Conservation (phyloP, 2,329 filamentous ascomycete genomes). For the Clonostachys byssicola region DNA sequence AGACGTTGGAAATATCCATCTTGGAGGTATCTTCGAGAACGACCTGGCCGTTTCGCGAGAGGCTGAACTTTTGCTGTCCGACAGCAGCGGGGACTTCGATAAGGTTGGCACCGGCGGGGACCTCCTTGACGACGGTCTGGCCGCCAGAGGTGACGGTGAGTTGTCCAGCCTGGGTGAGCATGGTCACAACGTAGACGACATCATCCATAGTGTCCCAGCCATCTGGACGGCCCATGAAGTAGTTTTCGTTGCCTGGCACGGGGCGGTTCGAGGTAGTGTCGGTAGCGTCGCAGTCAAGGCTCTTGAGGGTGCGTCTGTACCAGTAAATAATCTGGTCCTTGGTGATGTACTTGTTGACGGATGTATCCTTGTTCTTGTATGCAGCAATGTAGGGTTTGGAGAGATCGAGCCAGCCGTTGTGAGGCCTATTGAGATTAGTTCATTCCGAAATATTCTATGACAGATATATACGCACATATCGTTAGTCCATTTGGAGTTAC, state of each 20-base stretch:
- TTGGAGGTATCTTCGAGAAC: slow-evolving; percentile 40
- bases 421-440: slow-evolving; percentile 17
- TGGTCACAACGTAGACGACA: slow-evolving; percentile 44
- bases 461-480: slow-evolving; percentile 6
- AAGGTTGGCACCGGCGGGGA: slow-evolving; percentile 37
- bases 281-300: slow-evolving; percentile 43
- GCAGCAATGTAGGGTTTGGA: slow-evolving; percentile 48
- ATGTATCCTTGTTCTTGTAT: slow-evolving; percentile 38
- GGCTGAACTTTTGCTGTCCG: slow-evolving; percentile 39
- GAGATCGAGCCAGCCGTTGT: slow-evolving; percentile 48
- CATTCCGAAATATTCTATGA: too few relatives aligned
- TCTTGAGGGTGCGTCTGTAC: slow-evolving; percentile 45
- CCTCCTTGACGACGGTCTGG: slow-evolving; percentile 34
- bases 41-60: slow-evolving; percentile 31
- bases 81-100: slow-evolving; percentile 39
- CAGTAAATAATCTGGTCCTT: slow-evolving; percentile 49
- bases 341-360: slow-evolving; percentile 33
- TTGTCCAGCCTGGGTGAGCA: slow-evolving; percentile 37
- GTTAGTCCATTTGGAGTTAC: slow-evolving; percentile 43
- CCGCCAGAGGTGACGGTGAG: slow-evolving; percentile 39
- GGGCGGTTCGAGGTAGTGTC: slow-evolving; percentile 41
- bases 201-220: slow-evolving; percentile 45
- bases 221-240: slow-evolving; percentile 44
- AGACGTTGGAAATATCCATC: slow-evolving; percentile 43
- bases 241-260: slow-evolving; percentile 41